These are phyloP conservation scores for Cryptococcus wingfieldii DNA, from an alignment of 1,284 basidiomycete species.

Conservation along the genomic window DNA sequence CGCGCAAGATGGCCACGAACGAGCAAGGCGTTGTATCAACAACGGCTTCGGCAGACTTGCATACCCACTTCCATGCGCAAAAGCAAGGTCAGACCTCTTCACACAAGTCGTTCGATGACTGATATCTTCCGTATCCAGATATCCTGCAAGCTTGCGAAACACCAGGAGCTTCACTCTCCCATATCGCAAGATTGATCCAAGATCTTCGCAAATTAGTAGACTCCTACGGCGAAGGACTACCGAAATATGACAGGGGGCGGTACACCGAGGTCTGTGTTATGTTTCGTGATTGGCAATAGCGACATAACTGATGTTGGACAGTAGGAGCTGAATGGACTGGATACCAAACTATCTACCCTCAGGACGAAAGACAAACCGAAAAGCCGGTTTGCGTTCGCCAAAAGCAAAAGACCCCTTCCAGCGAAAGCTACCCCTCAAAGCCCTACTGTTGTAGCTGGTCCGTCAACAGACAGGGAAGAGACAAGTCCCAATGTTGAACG, in stretches of 20 bases:
- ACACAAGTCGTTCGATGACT: neutral
- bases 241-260: conserved; percentile 13
- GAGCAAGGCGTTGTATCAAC: conserved; percentile 4
- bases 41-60: conserved; percentile 16
- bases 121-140: neutral
- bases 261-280: conserved; percentile 8
- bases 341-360: conserved; percentile 55
- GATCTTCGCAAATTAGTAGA: conserved; percentile 6
- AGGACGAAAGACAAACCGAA: conserved; percentile 53
- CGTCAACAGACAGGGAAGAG: conserved; percentile 12
- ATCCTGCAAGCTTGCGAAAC: conserved; percentile 1
- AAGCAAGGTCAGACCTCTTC: conserved; percentile 15
- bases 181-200: conserved; percentile 3
- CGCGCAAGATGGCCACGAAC: neutral
- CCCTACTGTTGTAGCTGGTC: neutral
- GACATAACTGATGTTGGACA: conserved; percentile 54
- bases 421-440: neutral
- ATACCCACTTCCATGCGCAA: conserved; percentile 20
- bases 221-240: neutral
- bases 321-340: conserved; percentile 61
- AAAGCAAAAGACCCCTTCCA: conserved; percentile 23
- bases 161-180: conserved; percentile 3
- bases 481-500: conserved; percentile 1
- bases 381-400: conserved; percentile 67
- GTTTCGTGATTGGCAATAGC: neutral